Conservation (phyloP, 2,329 filamentous ascomycete genomes). For the Biscogniauxia marginata region DNA sequence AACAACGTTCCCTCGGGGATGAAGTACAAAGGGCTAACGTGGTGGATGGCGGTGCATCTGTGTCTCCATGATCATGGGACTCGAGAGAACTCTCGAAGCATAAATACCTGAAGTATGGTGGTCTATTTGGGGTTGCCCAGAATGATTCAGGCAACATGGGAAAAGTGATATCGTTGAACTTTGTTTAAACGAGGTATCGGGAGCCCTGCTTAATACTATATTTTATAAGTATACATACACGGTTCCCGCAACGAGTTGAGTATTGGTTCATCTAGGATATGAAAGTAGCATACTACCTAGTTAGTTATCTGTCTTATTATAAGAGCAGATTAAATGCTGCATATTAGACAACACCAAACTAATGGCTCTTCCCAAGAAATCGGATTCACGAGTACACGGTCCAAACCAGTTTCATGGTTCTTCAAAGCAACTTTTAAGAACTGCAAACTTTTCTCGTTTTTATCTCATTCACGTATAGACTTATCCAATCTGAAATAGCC, state of each 20-base stretch:
- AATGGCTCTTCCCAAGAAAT: too few species aligned
- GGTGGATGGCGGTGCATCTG: constrained; percentile 24
- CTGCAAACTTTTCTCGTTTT: too few species aligned
- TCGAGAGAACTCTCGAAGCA: neutral
- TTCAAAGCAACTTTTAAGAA: too few species aligned
- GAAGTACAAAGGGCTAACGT: constrained; percentile 27
- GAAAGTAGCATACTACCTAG: neutral
- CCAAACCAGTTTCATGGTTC: too few species aligned
- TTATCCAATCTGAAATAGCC: too few species aligned
- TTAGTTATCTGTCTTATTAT: neutral
- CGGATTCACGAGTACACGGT: too few species aligned
- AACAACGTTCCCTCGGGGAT: constrained; percentile 14
- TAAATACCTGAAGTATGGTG: neutral
- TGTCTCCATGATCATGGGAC: constrained; percentile 18
- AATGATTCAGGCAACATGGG: neutral
- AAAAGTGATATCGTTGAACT: neutral
- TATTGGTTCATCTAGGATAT: neutral
- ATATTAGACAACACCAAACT: too few species aligned
- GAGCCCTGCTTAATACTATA: neutral
- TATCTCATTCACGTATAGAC: too few species aligned
- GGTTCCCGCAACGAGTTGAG: neutral
- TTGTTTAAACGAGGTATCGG: neutral
- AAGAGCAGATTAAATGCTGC: neutral
- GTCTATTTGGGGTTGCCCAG: neutral
- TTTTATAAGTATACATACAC: neutral